A percentile compares a stretch with the other conserved stretches of the same genome.
Evolutionary conservation across 208 protist genomes (phyloP).

Genomic region (Vickermania ingenoplastis): DNA sequence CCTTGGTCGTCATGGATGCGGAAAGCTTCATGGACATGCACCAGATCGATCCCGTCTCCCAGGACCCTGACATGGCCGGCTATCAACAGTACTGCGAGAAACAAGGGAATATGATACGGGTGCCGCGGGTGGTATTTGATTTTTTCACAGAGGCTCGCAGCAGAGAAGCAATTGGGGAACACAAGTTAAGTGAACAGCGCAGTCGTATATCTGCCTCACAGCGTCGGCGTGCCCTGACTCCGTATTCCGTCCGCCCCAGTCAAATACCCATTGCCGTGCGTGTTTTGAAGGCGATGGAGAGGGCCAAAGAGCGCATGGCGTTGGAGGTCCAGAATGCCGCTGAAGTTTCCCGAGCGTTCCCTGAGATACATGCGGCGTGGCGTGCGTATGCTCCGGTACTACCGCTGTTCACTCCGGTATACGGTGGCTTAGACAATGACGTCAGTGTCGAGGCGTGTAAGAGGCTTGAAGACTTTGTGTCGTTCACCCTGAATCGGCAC

Average conservation of each 20-base stretch:
- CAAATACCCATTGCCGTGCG: slow-evolving; percentile 15
- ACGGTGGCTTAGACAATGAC: no score
- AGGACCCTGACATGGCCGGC: no score
- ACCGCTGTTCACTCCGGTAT: no score
- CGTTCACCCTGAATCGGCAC: slow-evolving; percentile 19
- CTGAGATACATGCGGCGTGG: no score
- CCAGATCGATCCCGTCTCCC: slow-evolving; percentile 14
- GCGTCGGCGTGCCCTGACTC: no score
- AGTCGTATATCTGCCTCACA: no score
- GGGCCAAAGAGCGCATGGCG: slow-evolving; percentile 43
- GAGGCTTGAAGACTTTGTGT: background rate
- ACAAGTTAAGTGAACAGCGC: no score
- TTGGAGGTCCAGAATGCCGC: slow-evolving; percentile 50
- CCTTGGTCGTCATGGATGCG: slow-evolving; percentile 58
- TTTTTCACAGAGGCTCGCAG: slow-evolving; percentile 25
- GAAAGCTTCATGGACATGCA: slow-evolving; percentile 48
- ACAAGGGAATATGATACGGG: slow-evolving; percentile 66
- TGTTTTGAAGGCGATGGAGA: slow-evolving; percentile 37
- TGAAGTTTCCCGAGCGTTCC: no score
- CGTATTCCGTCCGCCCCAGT: no score
- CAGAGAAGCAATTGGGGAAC: background rate
- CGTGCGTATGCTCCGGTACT: slow-evolving; percentile 2
- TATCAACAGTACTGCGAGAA: slow-evolving; percentile 41
- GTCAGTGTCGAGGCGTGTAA: no score
- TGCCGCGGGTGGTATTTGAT: slow-evolving; percentile 39